These are phyloP conservation scores for Sergeia podlipaevii DNA, from an alignment of 208 protist species.

Conservation along the genomic window DNA sequence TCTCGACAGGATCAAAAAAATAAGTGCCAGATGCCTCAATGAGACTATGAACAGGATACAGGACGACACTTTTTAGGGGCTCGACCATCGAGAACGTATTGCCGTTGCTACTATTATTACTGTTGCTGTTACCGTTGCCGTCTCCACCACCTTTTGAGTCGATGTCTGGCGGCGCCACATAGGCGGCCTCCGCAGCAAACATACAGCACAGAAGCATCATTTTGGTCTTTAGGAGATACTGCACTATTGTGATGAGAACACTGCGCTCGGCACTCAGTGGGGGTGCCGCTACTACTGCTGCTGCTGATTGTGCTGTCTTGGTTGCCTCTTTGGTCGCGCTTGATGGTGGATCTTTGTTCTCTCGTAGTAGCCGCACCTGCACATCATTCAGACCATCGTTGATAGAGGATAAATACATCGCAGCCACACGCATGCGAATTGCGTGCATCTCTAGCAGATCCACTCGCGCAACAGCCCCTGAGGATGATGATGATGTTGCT, in stretches of 20 bases:
- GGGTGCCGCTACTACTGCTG: not conserved
- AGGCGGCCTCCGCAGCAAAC: conserved; percentile 24
- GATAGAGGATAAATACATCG: conserved; percentile 41
- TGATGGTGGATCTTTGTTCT: not conserved
- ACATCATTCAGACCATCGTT: conserved; percentile 60
- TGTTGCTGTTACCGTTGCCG: not conserved
- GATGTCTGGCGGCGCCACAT: not conserved
- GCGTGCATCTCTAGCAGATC: conserved; percentile 33
- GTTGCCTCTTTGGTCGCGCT: not conserved
- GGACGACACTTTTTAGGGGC: too few relatives aligned
- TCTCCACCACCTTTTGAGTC: not conserved
- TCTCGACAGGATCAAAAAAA: conserved; percentile 29
- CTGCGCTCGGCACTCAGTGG: not conserved
- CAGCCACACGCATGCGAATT: conserved; percentile 15
- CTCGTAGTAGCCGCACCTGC: conserved; percentile 42
- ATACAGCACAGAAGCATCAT: conserved; percentile 44
- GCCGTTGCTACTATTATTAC: too few relatives aligned
- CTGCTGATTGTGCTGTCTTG: not conserved
- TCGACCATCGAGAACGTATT: too few relatives aligned
- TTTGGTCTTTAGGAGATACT: conserved; percentile 40
- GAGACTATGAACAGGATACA: not conserved
- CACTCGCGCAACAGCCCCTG: not conserved
- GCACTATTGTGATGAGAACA: conserved; percentile 10
- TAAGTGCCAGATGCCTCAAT: conserved; percentile 6
- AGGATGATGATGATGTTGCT: not conserved